phyloP scores from a whole-genome alignment of 768 basidiomycete species.

The Amanita muscaria region DNA sequence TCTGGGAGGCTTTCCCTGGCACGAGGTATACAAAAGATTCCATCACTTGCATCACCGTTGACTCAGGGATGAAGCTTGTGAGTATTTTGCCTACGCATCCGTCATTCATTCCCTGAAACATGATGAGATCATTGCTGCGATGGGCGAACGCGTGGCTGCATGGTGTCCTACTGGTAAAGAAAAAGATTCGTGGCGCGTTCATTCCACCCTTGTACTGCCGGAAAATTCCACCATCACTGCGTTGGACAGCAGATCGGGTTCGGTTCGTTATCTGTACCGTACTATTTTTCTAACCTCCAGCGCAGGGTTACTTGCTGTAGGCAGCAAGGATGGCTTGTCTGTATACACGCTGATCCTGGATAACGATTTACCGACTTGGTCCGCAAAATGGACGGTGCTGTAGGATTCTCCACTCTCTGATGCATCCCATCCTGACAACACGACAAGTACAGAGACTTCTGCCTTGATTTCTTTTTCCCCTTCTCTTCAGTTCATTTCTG shows the following conservation, averaged over 20 bases:
- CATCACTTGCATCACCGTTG: slow-evolving; percentile 60
- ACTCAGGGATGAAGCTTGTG: slow-evolving; percentile 76
- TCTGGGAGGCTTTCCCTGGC: slow-evolving; percentile 78
- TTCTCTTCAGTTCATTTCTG: slow-evolving; percentile 66
- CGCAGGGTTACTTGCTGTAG: slow-evolving; percentile 71
- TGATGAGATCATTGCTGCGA: slow-evolving; percentile 63
- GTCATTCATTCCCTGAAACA: slow-evolving; percentile 12
- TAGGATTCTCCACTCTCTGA: slow-evolving; percentile 24
- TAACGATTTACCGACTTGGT: slow-evolving; percentile 80
- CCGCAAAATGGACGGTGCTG: slow-evolving; percentile 64
- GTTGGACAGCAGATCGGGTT: slow-evolving; percentile 72
- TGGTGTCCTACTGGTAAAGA: slow-evolving; percentile 71
- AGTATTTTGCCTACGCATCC: slow-evolving; percentile 21
- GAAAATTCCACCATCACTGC: slow-evolving; percentile 46
- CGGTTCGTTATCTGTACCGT: slow-evolving; percentile 7
- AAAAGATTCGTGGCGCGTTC: slow-evolving; percentile 64
- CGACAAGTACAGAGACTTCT: slow-evolving; percentile 41
- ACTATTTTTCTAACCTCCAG: slow-evolving; percentile 18
- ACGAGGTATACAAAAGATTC: slow-evolving; percentile 30
- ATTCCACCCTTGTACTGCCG: slow-evolving; percentile 69
- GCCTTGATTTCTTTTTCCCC: slow-evolving; percentile 60
- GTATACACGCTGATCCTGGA: slow-evolving; percentile 74
- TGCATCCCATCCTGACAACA: slow-evolving; percentile 17
- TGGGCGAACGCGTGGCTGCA: slow-evolving; percentile 57
- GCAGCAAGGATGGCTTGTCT: slow-evolving; percentile 48